phyloP scores from a whole-genome alignment of 2,329 filamentous ascomycete genomes.

The Calonectria fujianensis region DNA sequence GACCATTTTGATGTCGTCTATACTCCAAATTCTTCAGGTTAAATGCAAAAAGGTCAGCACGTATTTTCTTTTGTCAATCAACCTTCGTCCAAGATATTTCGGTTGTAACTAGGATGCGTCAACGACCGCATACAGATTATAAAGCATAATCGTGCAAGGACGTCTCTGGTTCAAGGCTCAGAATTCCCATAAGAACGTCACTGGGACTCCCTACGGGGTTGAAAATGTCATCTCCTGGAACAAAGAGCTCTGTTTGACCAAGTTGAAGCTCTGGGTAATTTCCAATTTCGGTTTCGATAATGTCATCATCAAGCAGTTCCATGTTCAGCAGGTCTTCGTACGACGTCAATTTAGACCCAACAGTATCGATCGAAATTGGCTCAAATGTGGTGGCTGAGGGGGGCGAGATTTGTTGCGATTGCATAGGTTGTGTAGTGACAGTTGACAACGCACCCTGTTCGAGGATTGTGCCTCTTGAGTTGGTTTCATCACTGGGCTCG shows the following conservation, averaged over 20 bases:
- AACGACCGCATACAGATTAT: too few relatives aligned
- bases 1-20: neutral
- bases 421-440: too few relatives aligned
- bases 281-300: neutral
- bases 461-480: too few relatives aligned
- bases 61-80: neutral
- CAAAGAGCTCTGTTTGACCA: neutral
- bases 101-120: neutral
- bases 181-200: neutral
- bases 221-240: neutral
- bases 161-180: neutral
- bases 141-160: neutral
- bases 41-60: neutral
- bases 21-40: neutral
- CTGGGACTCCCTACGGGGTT: too few relatives aligned
- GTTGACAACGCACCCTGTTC: neutral
- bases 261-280: neutral
- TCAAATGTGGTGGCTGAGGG: neutral
- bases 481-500: neutral
- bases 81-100: neutral
- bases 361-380: neutral
- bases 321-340: neutral
- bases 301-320: neutral
- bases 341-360: neutral
- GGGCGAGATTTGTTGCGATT: neutral